Percentiles rank a stretch among this genome's conserved stretches.
Conservation (phyloP, 2,329 filamentous ascomycete genomes). For the Myriangium duriaei region DNA sequence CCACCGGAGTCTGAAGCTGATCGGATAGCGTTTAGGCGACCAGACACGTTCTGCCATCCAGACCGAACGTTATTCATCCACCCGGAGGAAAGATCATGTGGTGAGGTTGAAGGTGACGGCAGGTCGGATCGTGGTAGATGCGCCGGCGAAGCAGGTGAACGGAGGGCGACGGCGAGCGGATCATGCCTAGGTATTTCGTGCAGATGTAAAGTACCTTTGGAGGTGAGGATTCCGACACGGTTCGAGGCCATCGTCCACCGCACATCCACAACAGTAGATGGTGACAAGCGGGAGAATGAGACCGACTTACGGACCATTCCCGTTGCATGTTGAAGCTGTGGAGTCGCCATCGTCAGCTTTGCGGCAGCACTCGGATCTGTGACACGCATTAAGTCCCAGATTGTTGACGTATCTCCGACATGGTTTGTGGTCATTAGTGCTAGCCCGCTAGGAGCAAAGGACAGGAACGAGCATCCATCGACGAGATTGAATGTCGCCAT, state of each 20-base stretch:
- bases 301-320: conserved; percentile 63
- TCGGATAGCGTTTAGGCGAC: conserved; percentile 6
- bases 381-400: conserved; percentile 64
- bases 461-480: conserved; percentile 68
- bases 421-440: conserved; percentile 67
- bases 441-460: conserved; percentile 62
- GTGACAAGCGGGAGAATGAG: conserved; percentile 81
- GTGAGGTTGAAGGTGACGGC: conserved; percentile 12
- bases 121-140: conserved; percentile 5
- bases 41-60: conserved; percentile 11
- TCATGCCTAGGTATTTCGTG: conserved; percentile 56
- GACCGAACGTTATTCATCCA: conserved; percentile 13
- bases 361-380: conserved; percentile 29
- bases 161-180: conserved; percentile 4
- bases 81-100: conserved; percentile 10
- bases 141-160: conserved; percentile 3
- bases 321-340: conserved; percentile 2
- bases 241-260: conserved; percentile 78
- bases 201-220: conserved; percentile 89
- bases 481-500: conserved; percentile 58
- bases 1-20: conserved; percentile 8
- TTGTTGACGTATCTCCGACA: conserved; percentile 70
- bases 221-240: conserved; percentile 76
- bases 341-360: conserved; percentile 10
- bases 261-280: conserved; percentile 80